Percentiles rank a stretch among this genome's conserved stretches.
These are phyloP conservation scores for Boletales sp. DNA, from an alignment of 768 basidiomycete species.

Conservation along the genomic window DNA sequence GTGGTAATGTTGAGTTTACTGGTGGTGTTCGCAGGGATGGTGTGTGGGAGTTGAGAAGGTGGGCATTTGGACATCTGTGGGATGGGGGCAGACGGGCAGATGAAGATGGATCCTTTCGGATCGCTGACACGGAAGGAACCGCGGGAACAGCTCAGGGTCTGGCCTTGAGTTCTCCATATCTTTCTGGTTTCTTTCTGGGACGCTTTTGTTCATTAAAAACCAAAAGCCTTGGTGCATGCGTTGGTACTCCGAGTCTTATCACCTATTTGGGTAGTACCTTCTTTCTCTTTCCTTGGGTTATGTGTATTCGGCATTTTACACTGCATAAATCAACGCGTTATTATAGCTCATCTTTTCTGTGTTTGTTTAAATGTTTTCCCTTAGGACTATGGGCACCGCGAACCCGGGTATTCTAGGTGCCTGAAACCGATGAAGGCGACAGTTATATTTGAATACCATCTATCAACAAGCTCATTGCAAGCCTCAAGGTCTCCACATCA, in stretches of 20 bases:
- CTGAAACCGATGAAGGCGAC: too few relatives aligned
- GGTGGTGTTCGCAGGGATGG: slow-evolving; percentile 8
- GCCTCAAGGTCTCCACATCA: too few relatives aligned
- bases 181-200: neutral
- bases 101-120: neutral
- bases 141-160: neutral
- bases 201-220: too few relatives aligned
- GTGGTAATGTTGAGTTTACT: slow-evolving; percentile 10
- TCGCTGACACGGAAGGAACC: neutral
- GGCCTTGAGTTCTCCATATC: neutral
- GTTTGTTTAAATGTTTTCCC: too few relatives aligned
- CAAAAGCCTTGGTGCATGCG: too few relatives aligned
- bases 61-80: neutral
- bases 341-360: neutral
- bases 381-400: too few relatives aligned
- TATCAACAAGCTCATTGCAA: too few relatives aligned
- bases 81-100: neutral
- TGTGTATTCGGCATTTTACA: neutral
- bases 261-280: too few relatives aligned
- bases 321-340: neutral
- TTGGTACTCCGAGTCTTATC: too few relatives aligned
- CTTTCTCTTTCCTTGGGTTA: neutral
- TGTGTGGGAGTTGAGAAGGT: slow-evolving; percentile 10
- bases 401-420: too few relatives aligned
- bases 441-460: neutral